Evolutionary conservation across 2,329 filamentous ascomycete species (phyloP).

Genomic region (Esteya vermicola): DNA sequence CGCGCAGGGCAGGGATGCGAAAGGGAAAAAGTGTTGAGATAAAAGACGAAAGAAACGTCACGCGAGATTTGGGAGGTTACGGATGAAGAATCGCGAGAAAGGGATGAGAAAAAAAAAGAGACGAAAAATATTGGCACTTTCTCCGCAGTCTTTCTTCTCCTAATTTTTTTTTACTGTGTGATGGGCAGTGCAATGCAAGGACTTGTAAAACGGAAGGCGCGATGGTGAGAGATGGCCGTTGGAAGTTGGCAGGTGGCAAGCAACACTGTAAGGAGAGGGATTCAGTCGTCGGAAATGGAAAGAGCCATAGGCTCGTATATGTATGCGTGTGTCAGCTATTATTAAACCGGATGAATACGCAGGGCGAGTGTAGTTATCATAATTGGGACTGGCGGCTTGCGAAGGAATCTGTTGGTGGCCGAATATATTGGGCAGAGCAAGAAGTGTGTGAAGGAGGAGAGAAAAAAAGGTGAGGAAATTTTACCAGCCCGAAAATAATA

Average conservation of each 20-base stretch:
- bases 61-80: not conserved
- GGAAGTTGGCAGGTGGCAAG: not conserved
- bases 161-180: conserved; percentile 1
- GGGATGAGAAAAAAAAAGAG: not conserved
- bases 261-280: not conserved
- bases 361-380: not conserved
- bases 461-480: not conserved
- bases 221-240: too few relatives aligned
- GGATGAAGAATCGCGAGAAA: too few relatives aligned
- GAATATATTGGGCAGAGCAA: not conserved
- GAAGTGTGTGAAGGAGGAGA: not conserved
- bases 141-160: not conserved
- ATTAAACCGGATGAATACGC: conserved; percentile 1
- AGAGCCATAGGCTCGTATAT: too few relatives aligned
- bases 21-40: not conserved
- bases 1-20: too few relatives aligned
- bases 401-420: not conserved
- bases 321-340: too few relatives aligned
- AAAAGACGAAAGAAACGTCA: not conserved
- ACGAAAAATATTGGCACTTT: not conserved
- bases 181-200: not conserved
- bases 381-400: not conserved
- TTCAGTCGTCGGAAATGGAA: not conserved
- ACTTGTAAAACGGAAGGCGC: conserved; percentile 1
- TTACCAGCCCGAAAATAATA: not conserved